Evolutionary conservation across 1,284 basidiomycete genomes (phyloP).

Genomic region (Sanguinoderma infundibulare): DNA sequence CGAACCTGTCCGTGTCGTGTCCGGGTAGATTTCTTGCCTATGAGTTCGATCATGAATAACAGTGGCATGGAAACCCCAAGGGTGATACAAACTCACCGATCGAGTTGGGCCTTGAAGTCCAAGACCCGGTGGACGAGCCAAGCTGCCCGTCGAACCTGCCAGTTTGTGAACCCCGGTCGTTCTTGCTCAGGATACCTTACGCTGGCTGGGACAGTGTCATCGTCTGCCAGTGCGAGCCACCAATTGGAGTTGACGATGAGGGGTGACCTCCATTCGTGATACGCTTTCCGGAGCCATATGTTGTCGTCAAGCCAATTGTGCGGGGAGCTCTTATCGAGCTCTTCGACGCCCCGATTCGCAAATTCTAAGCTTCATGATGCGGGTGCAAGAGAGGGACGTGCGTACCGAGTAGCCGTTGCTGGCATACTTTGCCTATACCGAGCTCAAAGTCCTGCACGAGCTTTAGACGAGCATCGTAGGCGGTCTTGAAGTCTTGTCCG

Average conservation of each 20-base stretch:
- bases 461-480: constrained; percentile 63
- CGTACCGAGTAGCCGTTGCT: constrained; percentile 83
- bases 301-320: constrained; percentile 97
- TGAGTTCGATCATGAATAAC: not conserved
- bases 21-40: constrained; percentile 60
- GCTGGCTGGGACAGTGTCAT: constrained; percentile 52
- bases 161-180: constrained; percentile 64
- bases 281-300: constrained; percentile 91
- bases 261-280: constrained; percentile 89
- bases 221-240: constrained; percentile 90
- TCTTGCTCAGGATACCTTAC: constrained; percentile 42
- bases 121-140: constrained; percentile 83
- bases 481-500: constrained; percentile 55
- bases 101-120: constrained; percentile 77
- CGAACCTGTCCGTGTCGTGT: constrained; percentile 60
- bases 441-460: constrained; percentile 77
- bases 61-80: not conserved
- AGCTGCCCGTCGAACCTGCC: constrained; percentile 88
- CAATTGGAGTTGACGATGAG: constrained; percentile 94
- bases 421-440: constrained; percentile 74
- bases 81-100: constrained; percentile 48
- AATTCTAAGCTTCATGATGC: not conserved
- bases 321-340: constrained; percentile 84
- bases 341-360: constrained; percentile 43
- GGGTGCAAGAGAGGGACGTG: constrained; percentile 12